Evolutionary conservation across 2,329 filamentous ascomycete genomes (phyloP), one percentile per base, ranked within the genome.

Genomic region (Emergomyces africanus): DNA sequence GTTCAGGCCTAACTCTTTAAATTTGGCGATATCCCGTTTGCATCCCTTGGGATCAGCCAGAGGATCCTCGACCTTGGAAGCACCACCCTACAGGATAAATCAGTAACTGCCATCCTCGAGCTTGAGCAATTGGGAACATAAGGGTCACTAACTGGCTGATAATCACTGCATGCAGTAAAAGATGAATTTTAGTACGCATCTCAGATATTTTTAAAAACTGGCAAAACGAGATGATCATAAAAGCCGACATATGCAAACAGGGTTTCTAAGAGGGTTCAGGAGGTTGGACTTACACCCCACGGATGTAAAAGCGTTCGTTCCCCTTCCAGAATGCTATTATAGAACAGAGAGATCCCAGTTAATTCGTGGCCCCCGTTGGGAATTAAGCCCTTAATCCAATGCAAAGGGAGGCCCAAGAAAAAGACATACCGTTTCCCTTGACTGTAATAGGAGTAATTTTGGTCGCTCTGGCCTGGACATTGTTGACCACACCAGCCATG

Each of bases 1-100:
- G 80, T 96, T 96, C 76, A 96, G 78, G 54, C 90, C 90, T 56
- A 96, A 80, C 65, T 90, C 82, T 78, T 89, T 83, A 83, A 96
- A 95, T 71, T 89, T 79, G 57, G 77, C 75, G 66, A 96, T 87
- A 70, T 95, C 90, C 64, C 90, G 87, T 72, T 83, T 81, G 82
- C 91, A 96, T 68, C 80, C 75, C 3, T 74, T 74, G 28, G 77
- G 70, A 67, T 95, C 85, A 62, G 88, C 85, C 57, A 96, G 85
- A 61, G 90, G 90, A 70, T 96, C 90, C 58, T 76, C 75, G 55
- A 83, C 74, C 48, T 83, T 72, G 57, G 83, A 84, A 14, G 83
- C 80, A 62, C 84, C 85, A 67, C 82, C 82, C 63, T 64, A 41
- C 23, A 42, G n/a, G 25, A 18, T 18, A n/a, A 5, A 64, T 42